Evolutionary conservation across 805 yeast genomes (phyloP).

Genomic region (Saccharomycopsis guyanensis): DNA sequence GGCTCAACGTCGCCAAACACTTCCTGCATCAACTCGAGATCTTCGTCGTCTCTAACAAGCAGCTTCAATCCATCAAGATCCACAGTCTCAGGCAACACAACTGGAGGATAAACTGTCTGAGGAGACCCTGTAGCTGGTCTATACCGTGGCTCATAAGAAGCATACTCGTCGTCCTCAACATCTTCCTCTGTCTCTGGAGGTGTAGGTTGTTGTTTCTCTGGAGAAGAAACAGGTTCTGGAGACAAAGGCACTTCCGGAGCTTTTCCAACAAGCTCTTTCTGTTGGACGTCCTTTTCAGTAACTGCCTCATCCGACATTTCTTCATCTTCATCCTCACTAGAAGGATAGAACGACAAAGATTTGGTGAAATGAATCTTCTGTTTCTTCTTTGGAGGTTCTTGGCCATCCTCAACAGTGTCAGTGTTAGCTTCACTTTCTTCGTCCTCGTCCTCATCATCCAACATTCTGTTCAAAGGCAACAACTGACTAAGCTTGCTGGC

Average conservation of each 20-base stretch:
- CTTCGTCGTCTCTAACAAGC: slow-evolving; percentile 68
- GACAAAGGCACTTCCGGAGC: not conserved
- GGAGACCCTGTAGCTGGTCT: slow-evolving; percentile 46
- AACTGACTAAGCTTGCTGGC: not conserved
- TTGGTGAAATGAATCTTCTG: slow-evolving; percentile 14
- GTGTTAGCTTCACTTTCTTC: slow-evolving; percentile 7
- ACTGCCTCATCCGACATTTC: slow-evolving; percentile 10
- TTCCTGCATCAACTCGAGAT: slow-evolving; percentile 44
- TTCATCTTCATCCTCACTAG: slow-evolving; percentile 18
- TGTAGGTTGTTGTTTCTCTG: not conserved
- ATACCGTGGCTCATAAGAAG: slow-evolving; percentile 31
- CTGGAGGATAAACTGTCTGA: slow-evolving; percentile 44
- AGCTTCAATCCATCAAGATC: slow-evolving; percentile 46
- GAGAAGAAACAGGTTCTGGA: slow-evolving; percentile 25
- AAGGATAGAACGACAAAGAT: slow-evolving; percentile 6
- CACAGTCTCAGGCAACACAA: slow-evolving; percentile 22
- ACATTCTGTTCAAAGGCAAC: slow-evolving; percentile 23
- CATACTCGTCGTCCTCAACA: slow-evolving; percentile 23
- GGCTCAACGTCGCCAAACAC: slow-evolving; percentile 30
- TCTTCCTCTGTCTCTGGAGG: not conserved
- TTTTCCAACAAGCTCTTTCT: slow-evolving; percentile 3
- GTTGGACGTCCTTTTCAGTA: slow-evolving; percentile 21
- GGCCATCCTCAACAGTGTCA: slow-evolving; percentile 17
- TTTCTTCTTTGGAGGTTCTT: slow-evolving; percentile 22
- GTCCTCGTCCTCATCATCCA: slow-evolving; percentile 15